These are phyloP conservation scores for Amanita rimosa DNA, from an alignment of 768 basidiomycete genomes.

Conservation along the genomic window DNA sequence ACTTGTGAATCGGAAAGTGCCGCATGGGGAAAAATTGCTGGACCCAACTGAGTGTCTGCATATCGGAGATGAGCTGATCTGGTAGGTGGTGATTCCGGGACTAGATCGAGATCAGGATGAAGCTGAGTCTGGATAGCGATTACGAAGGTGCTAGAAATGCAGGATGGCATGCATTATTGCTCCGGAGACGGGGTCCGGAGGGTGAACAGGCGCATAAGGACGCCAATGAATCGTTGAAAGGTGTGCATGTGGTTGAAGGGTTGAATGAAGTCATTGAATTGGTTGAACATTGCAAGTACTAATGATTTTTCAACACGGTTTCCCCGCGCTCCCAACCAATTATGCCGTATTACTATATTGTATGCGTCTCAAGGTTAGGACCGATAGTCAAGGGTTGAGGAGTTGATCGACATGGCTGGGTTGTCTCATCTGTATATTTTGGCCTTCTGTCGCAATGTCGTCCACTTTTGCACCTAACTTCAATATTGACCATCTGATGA, in stretches of 20 bases:
- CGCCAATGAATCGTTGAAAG: slow-evolving; percentile 24
- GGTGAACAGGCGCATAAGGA: slow-evolving; percentile 36
- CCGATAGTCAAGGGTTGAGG: slow-evolving; percentile 8
- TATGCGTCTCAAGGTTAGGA: background rate
- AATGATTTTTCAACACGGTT: background rate
- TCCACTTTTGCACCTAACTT: slow-evolving; percentile 68
- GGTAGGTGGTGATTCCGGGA: slow-evolving; percentile 24
- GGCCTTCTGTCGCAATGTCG: slow-evolving; percentile 46
- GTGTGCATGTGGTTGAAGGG: slow-evolving; percentile 24
- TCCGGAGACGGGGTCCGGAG: slow-evolving; percentile 38
- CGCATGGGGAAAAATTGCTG: slow-evolving; percentile 14
- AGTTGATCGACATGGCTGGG: slow-evolving; percentile 11
- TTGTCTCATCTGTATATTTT: slow-evolving; percentile 25
- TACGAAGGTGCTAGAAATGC: slow-evolving; percentile 47
- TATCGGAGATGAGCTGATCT: slow-evolving; percentile 63
- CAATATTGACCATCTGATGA: slow-evolving; percentile 72
- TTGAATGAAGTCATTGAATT: slow-evolving; percentile 15
- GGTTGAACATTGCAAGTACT: slow-evolving; percentile 7
- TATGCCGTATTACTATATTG: background rate
- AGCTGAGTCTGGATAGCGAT: slow-evolving; percentile 32
- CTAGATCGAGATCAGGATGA: background rate
- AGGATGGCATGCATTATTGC: slow-evolving; percentile 45
- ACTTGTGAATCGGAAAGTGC: slow-evolving; percentile 15
- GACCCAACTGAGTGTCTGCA: slow-evolving; percentile 41
- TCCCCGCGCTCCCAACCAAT: background rate